Conservation (phyloP, 169 alveolate species). For the Plasmodium inui region DNA sequence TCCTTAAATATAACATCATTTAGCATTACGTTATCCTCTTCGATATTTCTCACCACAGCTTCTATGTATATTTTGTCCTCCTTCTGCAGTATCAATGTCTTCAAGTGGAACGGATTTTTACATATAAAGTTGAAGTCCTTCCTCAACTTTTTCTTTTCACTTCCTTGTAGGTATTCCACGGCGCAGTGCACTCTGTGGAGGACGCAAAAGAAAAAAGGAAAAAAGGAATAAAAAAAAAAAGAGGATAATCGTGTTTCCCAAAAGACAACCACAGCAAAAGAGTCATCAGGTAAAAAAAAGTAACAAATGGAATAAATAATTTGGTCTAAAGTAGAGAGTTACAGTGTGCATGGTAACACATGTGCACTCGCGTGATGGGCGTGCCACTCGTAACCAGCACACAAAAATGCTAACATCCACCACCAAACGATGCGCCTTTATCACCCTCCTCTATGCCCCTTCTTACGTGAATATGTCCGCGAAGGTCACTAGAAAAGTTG, state of each 20-base stretch:
- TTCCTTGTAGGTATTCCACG: constrained; percentile 38
- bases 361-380: not conserved
- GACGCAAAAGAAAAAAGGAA: not conserved
- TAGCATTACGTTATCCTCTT: constrained; percentile 56
- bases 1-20: constrained; percentile 18
- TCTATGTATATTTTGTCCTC: constrained; percentile 50
- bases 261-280: not conserved
- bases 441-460: not conserved
- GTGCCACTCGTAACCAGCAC: not conserved
- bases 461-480: constrained; percentile 45
- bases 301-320: constrained; percentile 1
- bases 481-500: constrained; percentile 31
- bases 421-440: not conserved
- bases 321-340: not conserved
- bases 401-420: not conserved
- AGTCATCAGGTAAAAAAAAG: not conserved
- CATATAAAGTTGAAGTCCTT: constrained; percentile 61
- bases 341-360: not conserved
- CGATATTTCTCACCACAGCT: constrained; percentile 21
- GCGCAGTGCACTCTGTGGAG: constrained; percentile 34
- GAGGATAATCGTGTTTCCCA: not conserved
- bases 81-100: constrained; percentile 29
- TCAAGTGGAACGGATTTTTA: constrained; percentile 38
- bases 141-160: constrained; percentile 29
- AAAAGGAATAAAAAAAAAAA: not conserved